Evolutionary conservation across 768 basidiomycete species (phyloP).

Genomic region (Serpula lacrymans): DNA sequence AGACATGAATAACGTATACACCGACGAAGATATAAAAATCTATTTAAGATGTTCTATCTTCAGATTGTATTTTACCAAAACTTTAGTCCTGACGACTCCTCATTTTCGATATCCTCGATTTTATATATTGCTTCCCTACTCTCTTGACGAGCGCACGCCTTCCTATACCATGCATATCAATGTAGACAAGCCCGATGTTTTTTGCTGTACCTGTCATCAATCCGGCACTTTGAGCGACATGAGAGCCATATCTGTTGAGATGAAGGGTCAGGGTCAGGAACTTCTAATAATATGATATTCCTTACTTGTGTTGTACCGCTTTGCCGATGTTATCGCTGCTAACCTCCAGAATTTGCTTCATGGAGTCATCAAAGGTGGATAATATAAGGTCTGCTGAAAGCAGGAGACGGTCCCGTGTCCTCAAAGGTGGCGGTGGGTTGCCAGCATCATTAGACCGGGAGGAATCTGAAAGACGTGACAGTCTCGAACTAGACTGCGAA

Average conservation of each 20-base stretch:
- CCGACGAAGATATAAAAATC: too few relatives aligned
- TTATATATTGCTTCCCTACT: conserved; percentile 56
- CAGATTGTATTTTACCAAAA: too few relatives aligned
- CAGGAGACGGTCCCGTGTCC: conserved; percentile 46
- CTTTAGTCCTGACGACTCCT: too few relatives aligned
- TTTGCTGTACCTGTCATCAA: conserved; percentile 62
- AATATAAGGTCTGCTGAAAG: conserved; percentile 66
- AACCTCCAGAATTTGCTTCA: conserved; percentile 48
- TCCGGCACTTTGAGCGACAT: conserved; percentile 56
- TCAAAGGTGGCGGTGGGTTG: conserved; percentile 19
- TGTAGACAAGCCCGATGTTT: conserved; percentile 74
- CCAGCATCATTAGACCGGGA: too few relatives aligned
- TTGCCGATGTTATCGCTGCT: conserved; percentile 46
- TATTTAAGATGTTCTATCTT: too few relatives aligned
- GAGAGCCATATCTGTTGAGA: conserved; percentile 51
- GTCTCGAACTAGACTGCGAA: background rate
- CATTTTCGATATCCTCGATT: too few relatives aligned
- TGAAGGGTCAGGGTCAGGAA: conserved; percentile 1
- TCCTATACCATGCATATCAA: conserved; percentile 72
- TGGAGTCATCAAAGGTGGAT: conserved; percentile 59
- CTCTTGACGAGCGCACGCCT: conserved; percentile 64
- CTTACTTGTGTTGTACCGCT: conserved; percentile 56
- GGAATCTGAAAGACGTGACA: conserved; percentile 4
- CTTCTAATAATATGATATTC: conserved; percentile 3
- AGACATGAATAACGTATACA: too few relatives aligned